phyloP scores from a whole-genome alignment of 495 filamentous ascomycete genomes.

The Penicillium cinerascens region DNA sequence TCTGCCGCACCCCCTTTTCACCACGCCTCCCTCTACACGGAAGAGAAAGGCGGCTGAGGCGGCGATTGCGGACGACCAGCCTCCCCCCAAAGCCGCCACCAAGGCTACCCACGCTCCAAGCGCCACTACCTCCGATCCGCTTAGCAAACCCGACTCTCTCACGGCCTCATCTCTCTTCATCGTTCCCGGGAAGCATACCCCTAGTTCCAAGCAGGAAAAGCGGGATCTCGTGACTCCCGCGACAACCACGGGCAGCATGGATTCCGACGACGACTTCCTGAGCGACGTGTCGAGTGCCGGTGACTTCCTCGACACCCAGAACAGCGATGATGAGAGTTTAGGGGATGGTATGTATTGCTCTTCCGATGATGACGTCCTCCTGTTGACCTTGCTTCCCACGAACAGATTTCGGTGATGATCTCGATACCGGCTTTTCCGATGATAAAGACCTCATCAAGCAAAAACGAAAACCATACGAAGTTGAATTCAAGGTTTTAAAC shows the following conservation, averaged over 20 bases:
- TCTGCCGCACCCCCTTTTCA: constrained; percentile 38
- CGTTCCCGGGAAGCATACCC: background rate
- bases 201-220: constrained; percentile 8
- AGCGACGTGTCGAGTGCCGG: constrained; percentile 79
- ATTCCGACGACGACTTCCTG: constrained; percentile 96
- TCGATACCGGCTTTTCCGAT: constrained; percentile 71
- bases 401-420: constrained; percentile 71
- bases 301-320: constrained; percentile 60
- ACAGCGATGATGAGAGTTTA: constrained; percentile 75
- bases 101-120: constrained; percentile 27
- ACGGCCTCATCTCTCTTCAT: background rate
- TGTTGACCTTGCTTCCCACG: background rate
- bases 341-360: constrained; percentile 68
- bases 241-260: constrained; percentile 61
- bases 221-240: constrained; percentile 42
- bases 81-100: constrained; percentile 34
- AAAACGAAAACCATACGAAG: constrained; percentile 72
- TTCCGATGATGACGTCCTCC: background rate
- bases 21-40: constrained; percentile 65
- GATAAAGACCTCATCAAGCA: constrained; percentile 71
- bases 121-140: constrained; percentile 22
- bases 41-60: constrained; percentile 92
- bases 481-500: constrained; percentile 75
- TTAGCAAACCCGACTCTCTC: constrained; percentile 6
- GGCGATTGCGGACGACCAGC: constrained; percentile 50